Conservation (phyloP, 257 asterid species). For the Sherardia arvensis region DNA sequence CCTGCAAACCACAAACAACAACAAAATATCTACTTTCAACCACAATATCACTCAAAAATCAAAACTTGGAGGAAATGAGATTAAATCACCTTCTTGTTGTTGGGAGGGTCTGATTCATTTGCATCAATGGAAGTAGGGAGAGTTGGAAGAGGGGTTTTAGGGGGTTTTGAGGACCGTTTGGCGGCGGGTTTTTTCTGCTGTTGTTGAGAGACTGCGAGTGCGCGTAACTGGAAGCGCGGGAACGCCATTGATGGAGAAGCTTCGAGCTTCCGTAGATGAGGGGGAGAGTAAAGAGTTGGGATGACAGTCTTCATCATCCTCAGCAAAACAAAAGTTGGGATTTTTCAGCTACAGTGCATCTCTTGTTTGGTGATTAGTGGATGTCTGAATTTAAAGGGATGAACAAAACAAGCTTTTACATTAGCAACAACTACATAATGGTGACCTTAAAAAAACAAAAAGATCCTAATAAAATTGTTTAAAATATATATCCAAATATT, state of each 20-base stretch:
- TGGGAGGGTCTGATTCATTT: conserved; percentile 21
- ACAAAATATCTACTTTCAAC: not conserved
- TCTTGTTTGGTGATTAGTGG: not conserved
- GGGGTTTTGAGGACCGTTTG: conserved; percentile 37
- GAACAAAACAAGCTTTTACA: not conserved
- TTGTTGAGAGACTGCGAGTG: conserved; percentile 6
- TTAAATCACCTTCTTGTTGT: conserved; percentile 43
- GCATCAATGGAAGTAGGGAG: conserved; percentile 22
- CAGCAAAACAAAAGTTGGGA: not conserved
- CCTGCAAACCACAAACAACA: conserved; percentile 26
- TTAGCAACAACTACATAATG: too few relatives aligned
- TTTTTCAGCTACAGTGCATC: not conserved
- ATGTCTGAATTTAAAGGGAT: not conserved
- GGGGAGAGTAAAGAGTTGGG: not conserved
- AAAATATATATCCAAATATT: too few relatives aligned
- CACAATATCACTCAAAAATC: not conserved
- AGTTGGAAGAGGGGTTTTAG: conserved; percentile 29
- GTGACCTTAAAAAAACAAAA: too few relatives aligned
- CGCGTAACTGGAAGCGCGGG: not conserved
- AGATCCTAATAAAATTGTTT: too few relatives aligned
- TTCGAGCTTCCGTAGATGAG: conserved; percentile 1
- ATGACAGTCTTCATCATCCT: not conserved
- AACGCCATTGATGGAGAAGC: not conserved
- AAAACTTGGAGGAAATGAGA: not conserved
- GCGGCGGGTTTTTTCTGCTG: conserved; percentile 24